These are phyloP conservation scores for Leccinellum luteum DNA, from an alignment of 768 basidiomycete species.

Conservation along the genomic window DNA sequence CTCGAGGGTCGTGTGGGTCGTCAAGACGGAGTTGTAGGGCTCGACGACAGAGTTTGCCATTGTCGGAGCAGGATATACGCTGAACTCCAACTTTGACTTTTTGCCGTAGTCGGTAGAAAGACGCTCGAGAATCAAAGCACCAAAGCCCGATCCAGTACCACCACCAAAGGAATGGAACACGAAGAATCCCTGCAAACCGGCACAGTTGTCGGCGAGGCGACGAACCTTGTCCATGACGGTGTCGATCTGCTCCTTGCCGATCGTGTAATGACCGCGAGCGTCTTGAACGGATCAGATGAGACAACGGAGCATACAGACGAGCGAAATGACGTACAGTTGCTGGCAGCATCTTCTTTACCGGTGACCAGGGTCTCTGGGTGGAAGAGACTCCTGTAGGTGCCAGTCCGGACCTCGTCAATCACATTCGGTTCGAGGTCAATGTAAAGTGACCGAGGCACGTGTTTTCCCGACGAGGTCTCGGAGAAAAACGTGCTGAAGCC, in stretches of 20 bases:
- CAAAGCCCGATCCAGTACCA: conserved; percentile 98
- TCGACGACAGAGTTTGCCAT: conserved; percentile 95
- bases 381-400: conserved; percentile 95
- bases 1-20: conserved; percentile 97
- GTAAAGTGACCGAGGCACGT: conserved; percentile 97
- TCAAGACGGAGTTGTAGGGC: conserved; percentile 96
- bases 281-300: conserved; percentile 46
- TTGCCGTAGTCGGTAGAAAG: conserved; percentile 98
- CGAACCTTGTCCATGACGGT: conserved; percentile 94
- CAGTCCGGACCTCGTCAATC: conserved; percentile 95
- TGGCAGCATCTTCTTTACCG: conserved; percentile 99
- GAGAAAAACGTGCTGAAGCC: conserved; percentile 99
- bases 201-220: conserved; percentile 93
- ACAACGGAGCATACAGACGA: background rate
- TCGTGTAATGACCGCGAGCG: conserved; percentile 97
- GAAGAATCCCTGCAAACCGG: conserved; percentile 97
- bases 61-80: conserved; percentile 92
- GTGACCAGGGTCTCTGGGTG: conserved; percentile 98
- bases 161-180: conserved; percentile 99
- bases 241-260: conserved; percentile 98
- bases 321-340: conserved; percentile 72
- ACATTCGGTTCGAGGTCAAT: conserved; percentile 97
- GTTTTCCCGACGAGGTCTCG: conserved; percentile 93
- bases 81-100: conserved; percentile 98
- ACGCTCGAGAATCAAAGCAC: conserved; percentile 92